Base-by-base conservation (phyloP, 345 rosid genomes). In the Melaleuca quinquenervia region DNA sequence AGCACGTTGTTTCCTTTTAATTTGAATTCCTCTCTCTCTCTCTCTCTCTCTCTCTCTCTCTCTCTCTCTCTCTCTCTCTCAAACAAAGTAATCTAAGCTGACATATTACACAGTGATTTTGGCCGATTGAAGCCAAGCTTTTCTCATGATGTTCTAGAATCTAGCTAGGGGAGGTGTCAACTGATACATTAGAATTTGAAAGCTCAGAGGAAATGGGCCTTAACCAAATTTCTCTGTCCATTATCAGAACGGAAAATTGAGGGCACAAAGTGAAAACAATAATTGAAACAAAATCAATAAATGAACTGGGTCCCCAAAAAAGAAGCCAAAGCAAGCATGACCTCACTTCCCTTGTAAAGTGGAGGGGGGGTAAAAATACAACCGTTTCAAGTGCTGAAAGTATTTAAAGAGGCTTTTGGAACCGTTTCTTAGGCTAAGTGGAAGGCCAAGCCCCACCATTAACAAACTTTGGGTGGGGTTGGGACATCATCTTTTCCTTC, bases 381-480 rank as follows among this genome's bases (percentile, higher is more conserved):
- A 84, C 78, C 45, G 78, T 50, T 53, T 44, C 49, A 11, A 41
- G 22, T 41, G 52, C 48, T 48, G 41, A 48, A 55, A 58, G 76
- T 58, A 16, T 32, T 84, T 62, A 64, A 58, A 87, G 85, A 89
- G 32, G 82, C 86, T 86, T 87, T 80, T 41, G 85, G 56, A 85
- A 80, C 86, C 82, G 86, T 89, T 82, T 52, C 64, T 41, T 36
- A 32, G 27, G 44, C 82, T n/a, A 86, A 82, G 82, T 86, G 87
- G 84, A 82, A 86, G 50, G 85, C 82, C 50, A 85, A 84, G 84
- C 84, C 87, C 86, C 85, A 83, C 88, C 91, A 82, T 85, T 64
- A 82, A 82, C 32, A 50, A 56, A 62, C 82, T 50, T 22, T 82
- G 50, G 60, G 88, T 82, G 44, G 89, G 86, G 55, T 50, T 48